Percentiles rank a stretch among this genome's conserved stretches.
These are phyloP conservation scores for Physcia stellaris DNA, from an alignment of 495 filamentous ascomycete genomes.

Conservation along the genomic window DNA sequence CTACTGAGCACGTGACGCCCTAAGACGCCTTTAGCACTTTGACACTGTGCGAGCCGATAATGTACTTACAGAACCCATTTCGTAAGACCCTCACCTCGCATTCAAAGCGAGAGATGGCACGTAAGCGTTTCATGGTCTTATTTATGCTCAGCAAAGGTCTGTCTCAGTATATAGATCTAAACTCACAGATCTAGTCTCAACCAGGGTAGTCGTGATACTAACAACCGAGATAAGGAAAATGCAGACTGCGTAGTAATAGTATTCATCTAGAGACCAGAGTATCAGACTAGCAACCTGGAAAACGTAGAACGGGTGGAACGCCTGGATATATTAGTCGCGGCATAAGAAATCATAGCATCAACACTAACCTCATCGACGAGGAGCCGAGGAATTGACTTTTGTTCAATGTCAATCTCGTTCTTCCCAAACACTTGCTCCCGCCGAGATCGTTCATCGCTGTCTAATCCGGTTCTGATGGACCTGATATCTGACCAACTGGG, in stretches of 20 bases:
- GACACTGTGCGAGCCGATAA: neutral
- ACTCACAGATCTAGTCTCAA: constrained; percentile 83
- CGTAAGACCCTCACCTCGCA: constrained; percentile 88
- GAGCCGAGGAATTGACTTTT: constrained; percentile 70
- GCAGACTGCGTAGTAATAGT: constrained; percentile 93
- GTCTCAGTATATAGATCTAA: neutral
- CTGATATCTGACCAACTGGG: constrained; percentile 71
- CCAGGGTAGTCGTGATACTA: constrained; percentile 76
- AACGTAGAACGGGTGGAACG: constrained; percentile 94
- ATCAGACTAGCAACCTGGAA: constrained; percentile 93
- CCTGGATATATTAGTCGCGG: constrained; percentile 30
- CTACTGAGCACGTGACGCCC: constrained; percentile 76
- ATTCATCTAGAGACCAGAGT: constrained; percentile 89
- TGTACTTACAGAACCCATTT: constrained; percentile 76
- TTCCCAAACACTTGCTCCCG: constrained; percentile 76
- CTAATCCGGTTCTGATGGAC: constrained; percentile 66
- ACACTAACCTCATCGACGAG: constrained; percentile 72
- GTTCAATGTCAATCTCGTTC: constrained; percentile 81
- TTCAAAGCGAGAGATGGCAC: constrained; percentile 86
- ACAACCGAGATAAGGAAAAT: constrained; percentile 91
- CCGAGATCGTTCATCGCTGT: constrained; percentile 74
- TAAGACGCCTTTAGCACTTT: constrained; percentile 19
- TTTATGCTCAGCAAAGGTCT: constrained; percentile 9
- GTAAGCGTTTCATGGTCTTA: constrained; percentile 77
- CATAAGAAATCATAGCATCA: neutral